Evolutionary conservation across 139 green algal genomes (phyloP).

Genomic region (Ulvella scutata): DNA sequence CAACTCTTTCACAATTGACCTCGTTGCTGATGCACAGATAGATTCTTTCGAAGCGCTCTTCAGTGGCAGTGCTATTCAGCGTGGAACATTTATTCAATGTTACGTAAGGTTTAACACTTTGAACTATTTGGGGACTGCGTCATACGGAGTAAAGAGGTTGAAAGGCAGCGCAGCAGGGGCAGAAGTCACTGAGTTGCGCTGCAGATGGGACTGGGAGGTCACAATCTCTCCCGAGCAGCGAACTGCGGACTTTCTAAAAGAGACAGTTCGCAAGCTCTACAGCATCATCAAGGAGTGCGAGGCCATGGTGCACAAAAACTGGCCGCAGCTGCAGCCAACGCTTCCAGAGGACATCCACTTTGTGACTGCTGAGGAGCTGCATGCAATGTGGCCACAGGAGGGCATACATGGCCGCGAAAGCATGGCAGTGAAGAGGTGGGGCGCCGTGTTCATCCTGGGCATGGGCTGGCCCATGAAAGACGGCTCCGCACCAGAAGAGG

Average conservation of each 20-base stretch:
- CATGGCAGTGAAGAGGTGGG: background rate
- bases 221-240: background rate
- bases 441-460: constrained; percentile 3
- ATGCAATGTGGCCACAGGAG: background rate
- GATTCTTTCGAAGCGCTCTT: no score
- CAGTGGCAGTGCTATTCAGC: no score
- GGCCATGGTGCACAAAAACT: background rate
- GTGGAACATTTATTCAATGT: no score
- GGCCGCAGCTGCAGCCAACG: background rate
- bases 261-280: background rate
- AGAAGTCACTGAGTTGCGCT: no score
- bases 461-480: constrained; percentile 3
- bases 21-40: no score
- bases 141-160: no score
- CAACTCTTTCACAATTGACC: no score
- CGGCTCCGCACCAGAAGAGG: background rate
- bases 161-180: no score
- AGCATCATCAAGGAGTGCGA: background rate
- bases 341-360: constrained; percentile 3
- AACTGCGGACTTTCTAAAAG: background rate
- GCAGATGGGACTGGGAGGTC: constrained; percentile 7
- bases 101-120: no score
- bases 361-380: constrained; percentile 1
- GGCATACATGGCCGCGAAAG: background rate
- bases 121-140: no score